phyloP scores from a whole-genome alignment of 371 early-diverging fungal genomes.

The Batkoa obscura region DNA sequence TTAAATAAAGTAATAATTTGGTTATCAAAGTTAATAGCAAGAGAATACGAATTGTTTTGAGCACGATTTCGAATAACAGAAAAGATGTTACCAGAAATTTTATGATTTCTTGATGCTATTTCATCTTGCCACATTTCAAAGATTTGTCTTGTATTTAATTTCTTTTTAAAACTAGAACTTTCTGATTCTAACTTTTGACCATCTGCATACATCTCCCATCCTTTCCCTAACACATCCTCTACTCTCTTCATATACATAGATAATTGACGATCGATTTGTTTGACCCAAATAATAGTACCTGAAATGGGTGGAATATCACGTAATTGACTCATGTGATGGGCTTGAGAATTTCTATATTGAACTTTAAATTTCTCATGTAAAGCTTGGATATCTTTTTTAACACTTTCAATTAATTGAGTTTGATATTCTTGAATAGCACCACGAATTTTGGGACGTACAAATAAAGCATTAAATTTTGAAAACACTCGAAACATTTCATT shows the following conservation, averaged over 20 bases:
- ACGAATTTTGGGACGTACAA: conserved; percentile 96
- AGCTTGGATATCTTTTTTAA: conserved; percentile 88
- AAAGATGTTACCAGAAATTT: conserved; percentile 82
- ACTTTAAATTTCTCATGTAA: conserved; percentile 91
- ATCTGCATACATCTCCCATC: conserved; percentile 93
- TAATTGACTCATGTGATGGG: conserved; percentile 68
- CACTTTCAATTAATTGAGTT: conserved; percentile 87
- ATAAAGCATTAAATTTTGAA: conserved; percentile 95
- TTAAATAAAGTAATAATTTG: conserved; percentile 92
- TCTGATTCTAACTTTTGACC: conserved; percentile 87
- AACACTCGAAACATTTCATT: conserved; percentile 98
- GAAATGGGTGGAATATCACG: conserved; percentile 88
- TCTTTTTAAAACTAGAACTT: conserved; percentile 75
- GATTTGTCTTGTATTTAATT: conserved; percentile 72
- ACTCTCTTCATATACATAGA: conserved; percentile 90
- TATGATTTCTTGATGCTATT: conserved; percentile 65
- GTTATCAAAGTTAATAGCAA: conserved; percentile 84
- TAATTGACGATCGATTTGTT: conserved; percentile 92
- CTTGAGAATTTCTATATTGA: conserved; percentile 79
- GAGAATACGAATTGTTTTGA: conserved; percentile 48
- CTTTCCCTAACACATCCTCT: conserved; percentile 92
- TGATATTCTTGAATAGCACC: conserved; percentile 98
- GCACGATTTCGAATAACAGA: conserved; percentile 72
- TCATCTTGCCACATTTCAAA: conserved; percentile 86
- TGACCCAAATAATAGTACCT: conserved; percentile 94